Base-by-base conservation (phyloP, 2,329 filamentous ascomycete species). In the Ceratocystis alfenasii region DNA sequence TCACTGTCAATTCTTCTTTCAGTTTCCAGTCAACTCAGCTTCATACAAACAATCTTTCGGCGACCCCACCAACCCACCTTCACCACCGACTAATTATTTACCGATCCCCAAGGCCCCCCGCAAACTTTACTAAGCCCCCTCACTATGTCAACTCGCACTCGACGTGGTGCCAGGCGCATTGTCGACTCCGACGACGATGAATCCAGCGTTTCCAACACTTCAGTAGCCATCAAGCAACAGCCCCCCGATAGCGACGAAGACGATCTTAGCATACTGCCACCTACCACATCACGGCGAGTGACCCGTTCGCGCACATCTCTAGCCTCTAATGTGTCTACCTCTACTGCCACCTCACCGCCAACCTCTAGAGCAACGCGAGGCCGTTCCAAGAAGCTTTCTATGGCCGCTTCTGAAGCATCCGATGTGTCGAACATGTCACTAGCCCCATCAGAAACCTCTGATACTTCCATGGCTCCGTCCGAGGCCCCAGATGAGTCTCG, bases 151-250 rank as follows among this genome's bases (percentile, higher is more conserved):
- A 73, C 77, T 64, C 76, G 76, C 66, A 65, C 48, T 72, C 75
- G 62, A 72, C 75, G 65, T 71, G 76, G 71, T 75, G 63, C 63
- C 30, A 63, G 66, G 36, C 66, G 87, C 71, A 88, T 86, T 71
- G 83, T 87, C 63, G 81, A 95, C 61, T 90, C 86, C 7, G 90
- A 93, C 53, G 90, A 95, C 67, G 76, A 80, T 48, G 78, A 83
- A 71, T 78, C 81, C 69, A 79, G 83, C 71, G 80, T 83, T 63
- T 77, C 73, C 53, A 74, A 70, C 46, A 61, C 50, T 33, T 65
- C 66, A 2, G 65, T 64, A 15, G 63, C 65, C 45, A 61, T 57
- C 46, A 55, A 63, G 20, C 59, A 57, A 36, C 61, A 66, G 53
- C 33, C 36, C 28, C 62, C 33, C 28, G n/a, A 57, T 22, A 63